These are phyloP conservation scores for Crithidia mellificae DNA, from an alignment of 208 protist genomes.

Conservation along the genomic window DNA sequence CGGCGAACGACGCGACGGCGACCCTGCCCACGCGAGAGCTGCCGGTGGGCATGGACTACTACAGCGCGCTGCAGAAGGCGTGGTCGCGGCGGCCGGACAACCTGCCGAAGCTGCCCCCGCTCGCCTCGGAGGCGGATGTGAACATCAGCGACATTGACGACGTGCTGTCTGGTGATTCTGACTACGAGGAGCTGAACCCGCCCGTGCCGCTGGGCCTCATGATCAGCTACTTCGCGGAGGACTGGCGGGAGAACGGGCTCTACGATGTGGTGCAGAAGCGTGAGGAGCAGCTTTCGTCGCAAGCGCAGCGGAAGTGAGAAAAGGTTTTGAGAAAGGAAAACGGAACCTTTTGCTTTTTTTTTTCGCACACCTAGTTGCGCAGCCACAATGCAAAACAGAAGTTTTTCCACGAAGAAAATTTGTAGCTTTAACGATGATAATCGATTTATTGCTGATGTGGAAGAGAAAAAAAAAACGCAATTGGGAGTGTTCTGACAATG, in stretches of 20 bases:
- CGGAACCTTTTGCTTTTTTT: too few relatives aligned
- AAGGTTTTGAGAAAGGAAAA: not conserved
- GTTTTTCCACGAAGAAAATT: too few relatives aligned
- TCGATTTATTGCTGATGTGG: not conserved
- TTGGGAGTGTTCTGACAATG: too few relatives aligned
- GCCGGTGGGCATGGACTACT: conserved; percentile 33
- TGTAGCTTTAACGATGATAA: too few relatives aligned
- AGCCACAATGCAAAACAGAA: too few relatives aligned
- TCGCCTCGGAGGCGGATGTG: conserved; percentile 30
- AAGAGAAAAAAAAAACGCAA: not conserved
- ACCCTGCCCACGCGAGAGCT: conserved; percentile 7
- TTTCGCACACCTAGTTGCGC: too few relatives aligned
- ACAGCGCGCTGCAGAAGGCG: conserved; percentile 31
- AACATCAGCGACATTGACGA: conserved; percentile 32
- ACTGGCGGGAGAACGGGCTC: conserved; percentile 70
- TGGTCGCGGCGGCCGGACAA: conserved; percentile 29
- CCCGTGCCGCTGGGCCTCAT: conserved; percentile 64
- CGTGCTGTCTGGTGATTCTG: conserved; percentile 24
- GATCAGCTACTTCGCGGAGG: conserved; percentile 60
- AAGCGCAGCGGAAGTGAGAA: not conserved
- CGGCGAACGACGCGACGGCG: not conserved
- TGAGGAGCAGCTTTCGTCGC: conserved; percentile 13
- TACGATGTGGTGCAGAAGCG: conserved; percentile 48
- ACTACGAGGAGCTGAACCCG: conserved; percentile 45
- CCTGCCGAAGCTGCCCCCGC: conserved; percentile 24